Conservation (phyloP, 1,284 basidiomycete genomes). For the Papiliotrema fonsecae region DNA sequence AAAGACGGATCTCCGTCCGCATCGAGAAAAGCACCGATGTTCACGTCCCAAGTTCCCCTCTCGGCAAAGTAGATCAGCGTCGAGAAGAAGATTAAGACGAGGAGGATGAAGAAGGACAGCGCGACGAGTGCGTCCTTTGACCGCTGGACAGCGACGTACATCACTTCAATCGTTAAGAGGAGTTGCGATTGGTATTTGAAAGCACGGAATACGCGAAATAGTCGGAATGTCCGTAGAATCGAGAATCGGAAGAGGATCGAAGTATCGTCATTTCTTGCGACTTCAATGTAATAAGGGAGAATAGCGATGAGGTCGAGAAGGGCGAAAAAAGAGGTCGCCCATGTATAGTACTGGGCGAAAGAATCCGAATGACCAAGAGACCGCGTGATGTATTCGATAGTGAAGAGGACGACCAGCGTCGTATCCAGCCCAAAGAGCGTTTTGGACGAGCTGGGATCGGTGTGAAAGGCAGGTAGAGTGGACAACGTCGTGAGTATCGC, state of each 20-base stretch:
- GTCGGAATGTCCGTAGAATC: slow-evolving; percentile 68
- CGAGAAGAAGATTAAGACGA: slow-evolving; percentile 78
- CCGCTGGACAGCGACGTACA: slow-evolving; percentile 79
- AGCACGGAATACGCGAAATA: slow-evolving; percentile 78
- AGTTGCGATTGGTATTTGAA: slow-evolving; percentile 64
- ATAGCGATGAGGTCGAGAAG: slow-evolving; percentile 79
- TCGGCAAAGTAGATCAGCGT: slow-evolving; percentile 83
- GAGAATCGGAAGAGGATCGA: slow-evolving; percentile 82
- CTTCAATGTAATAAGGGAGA: slow-evolving; percentile 78
- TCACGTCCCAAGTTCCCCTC: slow-evolving; percentile 76
- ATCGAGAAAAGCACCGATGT: slow-evolving; percentile 71
- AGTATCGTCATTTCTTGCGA: slow-evolving; percentile 76
- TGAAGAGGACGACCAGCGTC: slow-evolving; percentile 77
- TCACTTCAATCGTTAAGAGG: slow-evolving; percentile 82
- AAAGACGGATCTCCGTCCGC: slow-evolving; percentile 62
- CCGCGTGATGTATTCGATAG: slow-evolving; percentile 57
- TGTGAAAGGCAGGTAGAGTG: slow-evolving; percentile 74
- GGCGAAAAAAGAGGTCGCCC: slow-evolving; percentile 64
- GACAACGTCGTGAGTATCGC: slow-evolving; percentile 77
- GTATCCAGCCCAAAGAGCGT: slow-evolving; percentile 70
- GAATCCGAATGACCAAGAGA: slow-evolving; percentile 48
- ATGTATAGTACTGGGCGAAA: slow-evolving; percentile 44
- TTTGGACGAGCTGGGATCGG: slow-evolving; percentile 56
- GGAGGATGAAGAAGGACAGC: slow-evolving; percentile 79
- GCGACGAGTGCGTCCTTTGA: slow-evolving; percentile 81